These are phyloP conservation scores for Chlamydomonas applanata DNA, from an alignment of 139 green algal genomes.

Conservation along the genomic window DNA sequence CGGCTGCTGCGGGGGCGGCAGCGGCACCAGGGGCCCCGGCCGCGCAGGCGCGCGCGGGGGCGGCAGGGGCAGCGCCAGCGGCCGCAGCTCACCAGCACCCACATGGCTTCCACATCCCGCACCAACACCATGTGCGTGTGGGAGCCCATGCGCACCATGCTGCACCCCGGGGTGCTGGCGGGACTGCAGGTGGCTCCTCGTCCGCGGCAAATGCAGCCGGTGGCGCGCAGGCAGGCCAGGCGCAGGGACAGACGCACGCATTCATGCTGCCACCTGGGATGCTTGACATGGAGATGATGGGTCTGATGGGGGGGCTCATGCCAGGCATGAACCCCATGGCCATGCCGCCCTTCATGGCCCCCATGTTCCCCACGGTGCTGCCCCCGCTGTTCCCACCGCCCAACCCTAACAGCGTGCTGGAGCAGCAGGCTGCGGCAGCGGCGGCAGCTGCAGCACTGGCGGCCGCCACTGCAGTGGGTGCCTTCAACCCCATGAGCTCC, in stretches of 20 bases:
- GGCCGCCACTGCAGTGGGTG: constrained; percentile 13
- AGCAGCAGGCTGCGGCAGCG: constrained; percentile 13
- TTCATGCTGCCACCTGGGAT: background rate
- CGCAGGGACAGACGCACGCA: background rate
- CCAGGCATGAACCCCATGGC: too few relatives aligned
- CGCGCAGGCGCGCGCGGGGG: background rate
- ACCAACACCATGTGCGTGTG: background rate
- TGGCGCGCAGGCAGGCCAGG: background rate
- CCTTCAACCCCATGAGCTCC: constrained; percentile 6
- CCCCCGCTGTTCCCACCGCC: background rate
- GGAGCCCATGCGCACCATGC: background rate
- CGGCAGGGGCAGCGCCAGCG: background rate
- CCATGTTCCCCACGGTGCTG: background rate
- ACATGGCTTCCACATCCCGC: background rate
- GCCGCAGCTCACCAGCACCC: background rate
- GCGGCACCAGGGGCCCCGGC: background rate
- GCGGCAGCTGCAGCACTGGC: constrained; percentile 10
- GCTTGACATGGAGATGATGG: background rate
- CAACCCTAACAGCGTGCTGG: constrained; percentile 9
- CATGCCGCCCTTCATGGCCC: background rate
- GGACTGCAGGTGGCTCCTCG: too few relatives aligned
- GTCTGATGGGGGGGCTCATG: background rate
- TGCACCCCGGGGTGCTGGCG: background rate
- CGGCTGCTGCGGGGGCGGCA: background rate
- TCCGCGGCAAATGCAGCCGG: too few relatives aligned